Conservation (phyloP, 2,329 filamentous ascomycete genomes). For the Talaromyces funiculosus region DNA sequence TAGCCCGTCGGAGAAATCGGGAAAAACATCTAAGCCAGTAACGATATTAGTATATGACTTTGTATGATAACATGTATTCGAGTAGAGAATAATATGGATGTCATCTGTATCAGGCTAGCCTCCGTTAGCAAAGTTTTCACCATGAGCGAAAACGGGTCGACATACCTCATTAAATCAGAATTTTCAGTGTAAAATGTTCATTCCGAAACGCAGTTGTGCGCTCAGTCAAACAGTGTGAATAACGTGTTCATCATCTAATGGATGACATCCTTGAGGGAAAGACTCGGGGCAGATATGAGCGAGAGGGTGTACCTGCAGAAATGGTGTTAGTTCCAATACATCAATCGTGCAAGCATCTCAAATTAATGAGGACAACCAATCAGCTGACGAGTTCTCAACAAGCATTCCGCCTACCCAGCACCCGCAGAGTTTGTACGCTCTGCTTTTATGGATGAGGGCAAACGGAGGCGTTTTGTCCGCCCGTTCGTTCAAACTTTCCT, state of each 20-base stretch:
- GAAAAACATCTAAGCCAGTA: constrained; percentile 1
- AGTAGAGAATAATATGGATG: constrained; percentile 15
- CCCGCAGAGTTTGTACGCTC: constrained; percentile 61
- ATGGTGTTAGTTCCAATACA: constrained; percentile 1
- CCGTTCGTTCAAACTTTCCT: constrained; percentile 64
- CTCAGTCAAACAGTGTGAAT: constrained; percentile 66
- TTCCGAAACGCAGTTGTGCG: constrained; percentile 45
- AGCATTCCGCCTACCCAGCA: constrained; percentile 50
- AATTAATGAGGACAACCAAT: constrained; percentile 23
- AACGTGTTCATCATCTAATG: constrained; percentile 58
- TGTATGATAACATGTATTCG: background rate
- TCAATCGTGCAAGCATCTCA: background rate
- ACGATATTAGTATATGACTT: constrained; percentile 2
- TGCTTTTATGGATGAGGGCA: constrained; percentile 48
- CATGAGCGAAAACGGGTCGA: background rate
- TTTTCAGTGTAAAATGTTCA: constrained; percentile 60
- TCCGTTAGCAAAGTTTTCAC: constrained; percentile 12
- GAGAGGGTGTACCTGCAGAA: constrained; percentile 20
- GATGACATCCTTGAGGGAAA: constrained; percentile 26
- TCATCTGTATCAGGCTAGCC: constrained; percentile 38
- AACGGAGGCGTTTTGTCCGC: constrained; percentile 59
- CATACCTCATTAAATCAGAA: constrained; percentile 66
- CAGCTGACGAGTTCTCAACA: constrained; percentile 67
- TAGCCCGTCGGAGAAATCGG: background rate
- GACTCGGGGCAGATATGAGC: constrained; percentile 16